Conservation (phyloP, 1,284 basidiomycete genomes). For the Cutaneotrichosporon sp. region DNA sequence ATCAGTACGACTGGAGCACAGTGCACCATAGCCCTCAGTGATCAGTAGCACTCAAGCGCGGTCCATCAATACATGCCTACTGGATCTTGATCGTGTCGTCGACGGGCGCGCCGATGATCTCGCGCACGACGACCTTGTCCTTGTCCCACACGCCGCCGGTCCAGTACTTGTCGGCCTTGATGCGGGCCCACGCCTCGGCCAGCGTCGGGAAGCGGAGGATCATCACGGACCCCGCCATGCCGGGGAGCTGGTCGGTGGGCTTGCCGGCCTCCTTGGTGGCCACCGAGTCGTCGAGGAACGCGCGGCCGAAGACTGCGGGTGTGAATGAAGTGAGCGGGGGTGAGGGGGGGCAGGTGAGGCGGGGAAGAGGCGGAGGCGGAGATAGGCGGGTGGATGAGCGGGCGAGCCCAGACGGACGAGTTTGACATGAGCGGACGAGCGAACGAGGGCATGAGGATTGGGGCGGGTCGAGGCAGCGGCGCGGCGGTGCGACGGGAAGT, state of each 20-base stretch:
- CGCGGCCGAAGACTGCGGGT: constrained; percentile 34
- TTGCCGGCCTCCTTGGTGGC: constrained; percentile 17
- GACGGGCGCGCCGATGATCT: constrained; percentile 35
- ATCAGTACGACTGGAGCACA: no score
- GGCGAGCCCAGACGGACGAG: no score
- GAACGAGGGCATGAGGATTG: no score
- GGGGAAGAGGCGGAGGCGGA: no score
- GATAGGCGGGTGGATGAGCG: no score
- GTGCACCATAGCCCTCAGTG: no score
- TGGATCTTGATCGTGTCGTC: constrained; percentile 29
- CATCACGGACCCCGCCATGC: constrained; percentile 49
- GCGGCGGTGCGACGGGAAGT: no score
- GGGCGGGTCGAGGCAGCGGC: no score
- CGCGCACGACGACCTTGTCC: constrained; percentile 36
- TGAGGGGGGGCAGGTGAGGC: no score
- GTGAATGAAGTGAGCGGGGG: no score
- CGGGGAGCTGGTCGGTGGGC: constrained; percentile 21
- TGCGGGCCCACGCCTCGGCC: constrained; percentile 42
- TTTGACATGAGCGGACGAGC: no score
- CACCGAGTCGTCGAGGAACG: constrained; percentile 22
- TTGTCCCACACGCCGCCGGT: constrained; percentile 51
- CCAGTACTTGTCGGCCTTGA: constrained; percentile 51
- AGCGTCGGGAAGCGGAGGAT: constrained; percentile 39
- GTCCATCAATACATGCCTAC: constrained; percentile 9
- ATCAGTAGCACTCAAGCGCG: no score